Percentiles rank a stretch among this genome's conserved stretches.
These are phyloP conservation scores for Botrytis deweyae DNA, from an alignment of 2,329 filamentous ascomycete species.

Conservation along the genomic window DNA sequence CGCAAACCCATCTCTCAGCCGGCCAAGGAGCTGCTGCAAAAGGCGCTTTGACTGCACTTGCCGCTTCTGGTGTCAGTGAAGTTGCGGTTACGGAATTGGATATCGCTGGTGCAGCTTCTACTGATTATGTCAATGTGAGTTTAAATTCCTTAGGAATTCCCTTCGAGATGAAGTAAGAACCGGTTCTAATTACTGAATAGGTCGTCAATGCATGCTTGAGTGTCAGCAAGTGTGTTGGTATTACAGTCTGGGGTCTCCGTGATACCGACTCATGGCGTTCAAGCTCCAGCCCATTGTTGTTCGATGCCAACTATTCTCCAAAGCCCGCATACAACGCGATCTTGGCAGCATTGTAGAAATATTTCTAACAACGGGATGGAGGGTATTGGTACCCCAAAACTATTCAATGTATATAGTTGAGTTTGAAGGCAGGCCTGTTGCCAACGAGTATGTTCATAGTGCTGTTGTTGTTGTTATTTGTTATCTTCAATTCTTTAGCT, in stretches of 20 bases:
- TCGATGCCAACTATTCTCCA: slow-evolving; percentile 51
- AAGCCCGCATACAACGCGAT: slow-evolving; percentile 52
- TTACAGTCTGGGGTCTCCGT: slow-evolving; percentile 38
- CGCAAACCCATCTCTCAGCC: slow-evolving; percentile 25
- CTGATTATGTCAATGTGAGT: slow-evolving; percentile 27
- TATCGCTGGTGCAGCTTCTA: slow-evolving; percentile 43
- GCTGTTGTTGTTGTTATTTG: background rate
- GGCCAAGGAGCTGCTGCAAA: slow-evolving; percentile 19
- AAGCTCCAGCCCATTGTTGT: slow-evolving; percentile 52
- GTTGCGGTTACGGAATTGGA: slow-evolving; percentile 62
- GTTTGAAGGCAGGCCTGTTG: background rate
- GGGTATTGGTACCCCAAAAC: background rate
- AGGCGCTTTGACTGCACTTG: slow-evolving; percentile 36
- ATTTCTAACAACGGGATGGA: background rate
- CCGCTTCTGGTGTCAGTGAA: slow-evolving; percentile 52
- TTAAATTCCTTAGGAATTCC: background rate
- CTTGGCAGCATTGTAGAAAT: slow-evolving; percentile 10
- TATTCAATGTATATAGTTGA: background rate
- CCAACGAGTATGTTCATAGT: background rate
- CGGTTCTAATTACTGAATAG: slow-evolving; percentile 4
- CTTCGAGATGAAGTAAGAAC: background rate
- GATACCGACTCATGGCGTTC: slow-evolving; percentile 53
- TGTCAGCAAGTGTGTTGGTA: slow-evolving; percentile 37
- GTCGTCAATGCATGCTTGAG: slow-evolving; percentile 36
- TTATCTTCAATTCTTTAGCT: background rate